These are phyloP conservation scores for Magnusiomyces starmeri DNA, from an alignment of 1,139 yeast species.

Conservation along the genomic window DNA sequence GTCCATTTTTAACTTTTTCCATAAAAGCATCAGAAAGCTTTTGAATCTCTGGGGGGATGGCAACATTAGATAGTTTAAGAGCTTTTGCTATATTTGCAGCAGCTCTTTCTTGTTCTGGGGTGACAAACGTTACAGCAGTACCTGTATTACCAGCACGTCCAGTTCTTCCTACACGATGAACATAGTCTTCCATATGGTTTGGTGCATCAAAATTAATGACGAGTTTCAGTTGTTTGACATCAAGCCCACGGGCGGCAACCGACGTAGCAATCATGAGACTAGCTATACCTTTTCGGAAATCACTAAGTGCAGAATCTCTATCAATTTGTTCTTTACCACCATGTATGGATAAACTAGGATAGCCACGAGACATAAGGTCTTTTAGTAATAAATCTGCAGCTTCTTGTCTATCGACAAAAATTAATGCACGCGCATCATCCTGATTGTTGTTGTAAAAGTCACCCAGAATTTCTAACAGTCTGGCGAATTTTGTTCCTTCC, in stretches of 20 bases:
- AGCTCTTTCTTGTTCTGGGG: conserved; percentile 54
- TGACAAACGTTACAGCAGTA: conserved; percentile 67
- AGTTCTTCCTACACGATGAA: conserved; percentile 93
- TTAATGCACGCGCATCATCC: conserved; percentile 50
- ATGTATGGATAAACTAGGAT: conserved; percentile 63
- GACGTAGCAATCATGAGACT: conserved; percentile 81
- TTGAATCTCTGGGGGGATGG: conserved; percentile 47
- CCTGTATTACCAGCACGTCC: conserved; percentile 87
- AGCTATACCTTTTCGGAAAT: conserved; percentile 58
- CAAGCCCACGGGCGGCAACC: conserved; percentile 90
- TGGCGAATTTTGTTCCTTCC: conserved; percentile 47
- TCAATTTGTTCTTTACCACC: conserved; percentile 91
- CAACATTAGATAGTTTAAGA: conserved; percentile 46
- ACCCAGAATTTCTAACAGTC: conserved; percentile 49
- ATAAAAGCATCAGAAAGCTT: conserved; percentile 52
- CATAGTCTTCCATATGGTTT: conserved; percentile 88
- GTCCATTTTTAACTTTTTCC: conserved; percentile 59
- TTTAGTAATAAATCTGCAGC: conserved; percentile 65
- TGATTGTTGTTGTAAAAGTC: conserved; percentile 30
- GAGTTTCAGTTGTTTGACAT: conserved; percentile 71
- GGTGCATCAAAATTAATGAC: conserved; percentile 89
- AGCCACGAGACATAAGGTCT: conserved; percentile 50
- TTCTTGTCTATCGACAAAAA: conserved; percentile 84
- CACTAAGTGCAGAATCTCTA: conserved; percentile 66
- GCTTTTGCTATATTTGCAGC: conserved; percentile 62